These are phyloP conservation scores for Clarireedia hainanense DNA, from an alignment of 2,329 filamentous ascomycete genomes.

Conservation along the genomic window DNA sequence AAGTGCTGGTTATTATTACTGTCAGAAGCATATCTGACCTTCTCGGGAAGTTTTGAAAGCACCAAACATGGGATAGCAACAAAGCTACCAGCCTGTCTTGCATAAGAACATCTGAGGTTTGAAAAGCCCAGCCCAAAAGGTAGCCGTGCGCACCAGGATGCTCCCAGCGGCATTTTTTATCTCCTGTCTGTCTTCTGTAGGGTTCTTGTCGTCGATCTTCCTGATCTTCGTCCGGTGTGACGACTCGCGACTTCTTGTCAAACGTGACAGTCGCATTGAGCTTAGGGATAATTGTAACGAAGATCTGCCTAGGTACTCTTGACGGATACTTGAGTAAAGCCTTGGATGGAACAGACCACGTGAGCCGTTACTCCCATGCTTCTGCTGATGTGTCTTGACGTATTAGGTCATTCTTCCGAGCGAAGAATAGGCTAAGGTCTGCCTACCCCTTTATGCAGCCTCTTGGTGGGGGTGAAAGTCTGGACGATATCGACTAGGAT, in stretches of 20 bases:
- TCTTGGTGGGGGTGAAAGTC: not conserved
- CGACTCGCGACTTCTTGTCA: not conserved
- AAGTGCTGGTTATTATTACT: not conserved
- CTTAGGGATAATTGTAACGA: not conserved
- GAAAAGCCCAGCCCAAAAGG: not conserved
- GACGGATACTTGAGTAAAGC: not conserved
- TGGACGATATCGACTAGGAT: not conserved
- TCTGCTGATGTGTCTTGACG: conserved; percentile 2
- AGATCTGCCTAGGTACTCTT: not conserved
- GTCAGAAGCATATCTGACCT: not conserved
- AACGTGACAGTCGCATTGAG: not conserved
- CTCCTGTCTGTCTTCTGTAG: not conserved
- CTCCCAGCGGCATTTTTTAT: not conserved
- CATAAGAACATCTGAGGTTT: not conserved
- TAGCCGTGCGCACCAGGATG: conserved; percentile 1
- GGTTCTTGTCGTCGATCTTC: not conserved
- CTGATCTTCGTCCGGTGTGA: not conserved
- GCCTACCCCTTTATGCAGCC: conserved; percentile 8
- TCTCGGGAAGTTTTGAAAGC: not conserved
- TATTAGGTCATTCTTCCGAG: conserved; percentile 2
- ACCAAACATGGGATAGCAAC: not conserved
- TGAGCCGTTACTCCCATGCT: not conserved
- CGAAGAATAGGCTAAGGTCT: conserved; percentile 1
- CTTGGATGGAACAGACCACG: not conserved
- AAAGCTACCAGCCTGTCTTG: not conserved